Conservation (phyloP, 768 basidiomycete species). For the Mycena latifolia region DNA sequence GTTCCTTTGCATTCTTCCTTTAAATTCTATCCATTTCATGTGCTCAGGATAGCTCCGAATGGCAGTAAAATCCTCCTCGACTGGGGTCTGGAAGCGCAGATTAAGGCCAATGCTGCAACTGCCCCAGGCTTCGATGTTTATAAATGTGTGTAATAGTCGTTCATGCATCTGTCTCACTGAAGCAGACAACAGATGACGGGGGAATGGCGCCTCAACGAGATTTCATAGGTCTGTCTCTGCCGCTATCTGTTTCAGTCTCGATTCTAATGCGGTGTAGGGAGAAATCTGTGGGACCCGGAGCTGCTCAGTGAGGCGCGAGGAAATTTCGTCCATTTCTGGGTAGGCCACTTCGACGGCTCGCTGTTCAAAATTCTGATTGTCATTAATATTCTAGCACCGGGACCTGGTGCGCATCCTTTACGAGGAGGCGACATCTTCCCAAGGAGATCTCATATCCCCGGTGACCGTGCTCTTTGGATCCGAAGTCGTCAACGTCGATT, state of each 20-base stretch:
- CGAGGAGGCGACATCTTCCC: background rate
- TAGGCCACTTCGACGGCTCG: background rate
- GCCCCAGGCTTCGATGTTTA: slow-evolving; percentile 23
- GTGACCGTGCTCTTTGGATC: slow-evolving; percentile 17
- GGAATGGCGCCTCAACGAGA: slow-evolving; percentile 9
- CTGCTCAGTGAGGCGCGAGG: slow-evolving; percentile 27
- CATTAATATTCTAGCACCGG: slow-evolving; percentile 26
- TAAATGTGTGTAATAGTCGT: slow-evolving; percentile 15
- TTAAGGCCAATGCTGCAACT: slow-evolving; percentile 16
- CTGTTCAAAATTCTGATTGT: background rate
- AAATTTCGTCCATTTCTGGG: slow-evolving; percentile 29
- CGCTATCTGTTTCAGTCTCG: background rate
- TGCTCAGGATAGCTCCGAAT: slow-evolving; percentile 26
- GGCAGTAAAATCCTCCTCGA: slow-evolving; percentile 34
- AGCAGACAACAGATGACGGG: no score
- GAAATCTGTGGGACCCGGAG: slow-evolving; percentile 24
- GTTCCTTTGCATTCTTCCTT: background rate
- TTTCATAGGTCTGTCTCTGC: slow-evolving; percentile 7
- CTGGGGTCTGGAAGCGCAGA: slow-evolving; percentile 30
- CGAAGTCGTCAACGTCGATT: slow-evolving; percentile 17
- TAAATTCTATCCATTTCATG: no score
- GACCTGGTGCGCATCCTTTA: slow-evolving; percentile 27
- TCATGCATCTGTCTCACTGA: no score
- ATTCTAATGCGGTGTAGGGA: background rate
- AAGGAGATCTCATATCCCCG: no score